Percentiles rank a stretch among this genome's conserved stretches.
Evolutionary conservation across 1,139 yeast genomes (phyloP).

Genomic region (Nakaseomyces glabratus): DNA sequence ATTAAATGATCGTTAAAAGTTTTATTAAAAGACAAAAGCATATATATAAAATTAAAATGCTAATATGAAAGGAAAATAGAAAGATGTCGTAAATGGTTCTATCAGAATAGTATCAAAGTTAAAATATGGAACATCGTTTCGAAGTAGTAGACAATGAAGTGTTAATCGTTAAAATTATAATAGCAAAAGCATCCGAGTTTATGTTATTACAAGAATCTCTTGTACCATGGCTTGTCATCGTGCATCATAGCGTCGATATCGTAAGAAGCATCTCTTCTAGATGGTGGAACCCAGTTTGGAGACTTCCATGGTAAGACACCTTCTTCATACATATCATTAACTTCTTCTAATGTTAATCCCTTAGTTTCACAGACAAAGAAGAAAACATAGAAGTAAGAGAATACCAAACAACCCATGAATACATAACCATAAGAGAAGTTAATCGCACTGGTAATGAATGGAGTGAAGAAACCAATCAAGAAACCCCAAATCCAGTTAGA

Average conservation of each 20-base stretch:
- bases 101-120: too few species aligned
- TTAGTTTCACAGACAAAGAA: constrained; percentile 58
- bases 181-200: too few species aligned
- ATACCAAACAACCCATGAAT: constrained; percentile 55
- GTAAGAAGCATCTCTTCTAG: constrained; percentile 26
- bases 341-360: constrained; percentile 60
- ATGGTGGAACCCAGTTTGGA: constrained; percentile 16
- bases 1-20: too few species aligned
- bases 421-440: constrained; percentile 50
- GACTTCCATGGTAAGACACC: constrained; percentile 39
- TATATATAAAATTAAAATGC: too few species aligned
- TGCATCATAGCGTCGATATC: constrained; percentile 12
- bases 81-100: too few species aligned
- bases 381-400: constrained; percentile 38
- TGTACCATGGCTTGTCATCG: constrained; percentile 15
- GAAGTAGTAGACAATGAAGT: too few species aligned
- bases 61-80: too few species aligned
- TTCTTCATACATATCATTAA: constrained; percentile 45
- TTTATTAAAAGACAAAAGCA: too few species aligned
- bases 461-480: constrained; percentile 54
- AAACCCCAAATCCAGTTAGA: constrained; percentile 71
- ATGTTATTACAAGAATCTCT: constrained; percentile 17
- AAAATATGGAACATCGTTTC: too few species aligned
- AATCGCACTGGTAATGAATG: constrained; percentile 18
- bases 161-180: too few species aligned